Percentiles rank a stretch among this genome's conserved stretches.
These are phyloP conservation scores for Alternaria incomplexa DNA, from an alignment of 2,329 filamentous ascomycete genomes.

Conservation along the genomic window DNA sequence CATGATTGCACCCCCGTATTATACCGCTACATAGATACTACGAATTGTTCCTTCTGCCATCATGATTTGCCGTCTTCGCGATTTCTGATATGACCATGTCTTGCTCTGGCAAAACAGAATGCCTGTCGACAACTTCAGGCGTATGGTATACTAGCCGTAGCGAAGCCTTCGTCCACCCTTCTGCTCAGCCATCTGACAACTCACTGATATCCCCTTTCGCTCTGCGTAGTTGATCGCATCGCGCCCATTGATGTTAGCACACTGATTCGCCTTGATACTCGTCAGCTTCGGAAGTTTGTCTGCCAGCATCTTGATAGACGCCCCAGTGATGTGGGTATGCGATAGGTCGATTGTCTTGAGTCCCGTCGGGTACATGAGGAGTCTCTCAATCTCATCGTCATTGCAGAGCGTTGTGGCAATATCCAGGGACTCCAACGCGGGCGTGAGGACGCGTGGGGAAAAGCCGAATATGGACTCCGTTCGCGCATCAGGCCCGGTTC, in stretches of 20 bases:
- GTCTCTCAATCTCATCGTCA: constrained; percentile 41
- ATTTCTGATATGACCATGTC: background rate
- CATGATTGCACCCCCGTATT: constrained; percentile 4
- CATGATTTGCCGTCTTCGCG: too few species aligned
- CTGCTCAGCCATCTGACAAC: constrained; percentile 25
- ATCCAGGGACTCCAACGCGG: constrained; percentile 19
- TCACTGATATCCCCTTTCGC: constrained; percentile 38
- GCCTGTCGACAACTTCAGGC: background rate
- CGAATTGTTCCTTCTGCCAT: background rate
- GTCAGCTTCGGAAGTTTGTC: constrained; percentile 34
- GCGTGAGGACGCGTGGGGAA: constrained; percentile 34
- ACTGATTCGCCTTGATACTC: constrained; percentile 44
- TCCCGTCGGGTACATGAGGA: constrained; percentile 25
- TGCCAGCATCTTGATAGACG: constrained; percentile 48
- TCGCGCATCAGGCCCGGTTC: background rate
- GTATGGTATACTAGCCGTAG: constrained; percentile 4
- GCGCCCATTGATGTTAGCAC: constrained; percentile 38
- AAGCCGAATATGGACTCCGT: constrained; percentile 10
- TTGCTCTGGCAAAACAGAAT: background rate
- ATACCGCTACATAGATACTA: constrained; percentile 4
- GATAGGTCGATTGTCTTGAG: constrained; percentile 45
- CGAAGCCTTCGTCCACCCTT: constrained; percentile 19
- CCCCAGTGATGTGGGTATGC: constrained; percentile 49
- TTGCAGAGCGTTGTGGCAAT: constrained; percentile 23
- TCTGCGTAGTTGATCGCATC: constrained; percentile 53